These are phyloP conservation scores for Carex littledalei DNA, from an alignment of 176 grass and related monocot genomes.

Conservation along the genomic window DNA sequence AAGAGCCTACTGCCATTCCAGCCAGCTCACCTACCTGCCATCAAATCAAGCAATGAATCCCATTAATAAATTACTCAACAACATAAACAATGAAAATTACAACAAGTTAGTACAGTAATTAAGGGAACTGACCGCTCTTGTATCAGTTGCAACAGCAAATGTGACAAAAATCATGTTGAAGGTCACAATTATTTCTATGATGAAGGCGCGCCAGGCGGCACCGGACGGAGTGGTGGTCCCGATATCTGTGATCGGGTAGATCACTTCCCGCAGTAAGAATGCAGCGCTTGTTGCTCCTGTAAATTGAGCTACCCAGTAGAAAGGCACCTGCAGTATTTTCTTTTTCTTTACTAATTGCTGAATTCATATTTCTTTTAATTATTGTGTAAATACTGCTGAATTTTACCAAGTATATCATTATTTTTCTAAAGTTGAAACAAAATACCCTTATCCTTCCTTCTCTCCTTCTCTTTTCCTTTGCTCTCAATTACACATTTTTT, in stretches of 20 bases:
- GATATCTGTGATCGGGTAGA: conserved; percentile 57
- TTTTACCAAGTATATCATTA: too few relatives aligned
- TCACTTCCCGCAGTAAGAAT: conserved; percentile 69
- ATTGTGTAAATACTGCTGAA: background rate
- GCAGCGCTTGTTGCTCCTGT: conserved; percentile 61
- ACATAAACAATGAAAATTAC: background rate
- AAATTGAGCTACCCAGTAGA: conserved; percentile 93
- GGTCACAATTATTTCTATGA: conserved; percentile 75
- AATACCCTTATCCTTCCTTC: too few relatives aligned
- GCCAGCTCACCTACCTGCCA: conserved; percentile 94
- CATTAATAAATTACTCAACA: background rate
- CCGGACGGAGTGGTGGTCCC: conserved; percentile 57
- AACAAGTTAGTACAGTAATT: background rate
- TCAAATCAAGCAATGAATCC: too few relatives aligned
- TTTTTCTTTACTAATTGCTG: background rate
- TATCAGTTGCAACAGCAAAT: conserved; percentile 84
- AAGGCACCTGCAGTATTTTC: conserved; percentile 56
- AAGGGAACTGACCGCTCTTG: background rate
- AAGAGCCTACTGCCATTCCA: conserved; percentile 81
- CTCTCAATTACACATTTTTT: too few relatives aligned
- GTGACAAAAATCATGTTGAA: conserved; percentile 99
- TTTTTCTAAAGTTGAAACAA: too few relatives aligned
- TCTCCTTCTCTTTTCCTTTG: too few relatives aligned
- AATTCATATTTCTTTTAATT: background rate
- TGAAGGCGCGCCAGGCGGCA: conserved; percentile 50